Evolutionary conservation across 2,329 filamentous ascomycete species (phyloP).

Genomic region (Nothophaeocryptopus gaeumannii): DNA sequence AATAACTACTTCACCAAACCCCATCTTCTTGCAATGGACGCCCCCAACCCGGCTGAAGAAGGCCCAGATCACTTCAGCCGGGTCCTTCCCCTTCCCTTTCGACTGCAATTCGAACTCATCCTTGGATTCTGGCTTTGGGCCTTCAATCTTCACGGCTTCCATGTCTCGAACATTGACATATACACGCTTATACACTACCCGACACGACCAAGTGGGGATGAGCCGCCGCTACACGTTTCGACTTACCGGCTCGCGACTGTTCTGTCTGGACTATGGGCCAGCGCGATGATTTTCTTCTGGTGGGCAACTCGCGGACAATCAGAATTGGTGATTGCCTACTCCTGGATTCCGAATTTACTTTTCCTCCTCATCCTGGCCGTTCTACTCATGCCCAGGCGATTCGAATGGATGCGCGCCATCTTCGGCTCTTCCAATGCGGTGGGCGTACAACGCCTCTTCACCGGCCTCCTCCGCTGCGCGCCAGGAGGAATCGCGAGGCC

Average conservation of each 20-base stretch:
- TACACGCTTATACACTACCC: slow-evolving; percentile 75
- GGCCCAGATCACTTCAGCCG: slow-evolving; percentile 81
- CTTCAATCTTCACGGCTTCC: slow-evolving; percentile 83
- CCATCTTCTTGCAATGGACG: slow-evolving; percentile 10
- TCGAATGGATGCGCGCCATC: slow-evolving; percentile 10
- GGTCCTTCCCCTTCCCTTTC: slow-evolving; percentile 82
- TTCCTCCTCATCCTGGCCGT: slow-evolving; percentile 69
- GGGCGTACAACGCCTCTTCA: slow-evolving; percentile 66
- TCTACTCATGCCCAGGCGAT: slow-evolving; percentile 57
- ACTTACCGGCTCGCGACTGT: slow-evolving; percentile 81
- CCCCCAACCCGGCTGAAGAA: slow-evolving; percentile 21
- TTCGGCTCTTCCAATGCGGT: slow-evolving; percentile 49
- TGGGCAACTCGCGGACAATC: slow-evolving; percentile 66
- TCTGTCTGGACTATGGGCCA: slow-evolving; percentile 66
- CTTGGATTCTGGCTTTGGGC: slow-evolving; percentile 95
- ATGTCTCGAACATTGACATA: slow-evolving; percentile 68
- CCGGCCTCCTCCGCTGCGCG: slow-evolving; percentile 72
- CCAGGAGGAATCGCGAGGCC: slow-evolving; percentile 83
- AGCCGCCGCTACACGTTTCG: slow-evolving; percentile 69
- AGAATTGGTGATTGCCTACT: slow-evolving; percentile 69
- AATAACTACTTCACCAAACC: too few relatives aligned
- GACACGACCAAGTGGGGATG: slow-evolving; percentile 64
- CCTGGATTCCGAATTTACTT: slow-evolving; percentile 82
- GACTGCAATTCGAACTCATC: slow-evolving; percentile 80
- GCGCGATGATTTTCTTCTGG: slow-evolving; percentile 83